A percentile compares a stretch with the other conserved stretches of the same genome.
phyloP scores from a whole-genome alignment of 768 basidiomycete genomes.

The Tylopilus subfusipes region DNA sequence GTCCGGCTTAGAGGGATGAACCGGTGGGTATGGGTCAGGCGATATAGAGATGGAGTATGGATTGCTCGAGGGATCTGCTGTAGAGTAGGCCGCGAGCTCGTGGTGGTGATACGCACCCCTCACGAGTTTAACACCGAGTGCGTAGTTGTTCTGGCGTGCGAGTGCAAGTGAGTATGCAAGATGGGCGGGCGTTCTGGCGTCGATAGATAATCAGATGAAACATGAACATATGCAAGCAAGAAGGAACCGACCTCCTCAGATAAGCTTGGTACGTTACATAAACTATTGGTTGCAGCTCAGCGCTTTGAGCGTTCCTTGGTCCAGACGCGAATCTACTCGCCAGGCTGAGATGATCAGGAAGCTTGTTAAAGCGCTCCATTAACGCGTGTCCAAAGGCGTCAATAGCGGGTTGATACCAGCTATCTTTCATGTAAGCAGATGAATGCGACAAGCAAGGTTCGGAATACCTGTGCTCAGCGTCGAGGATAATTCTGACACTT shows the following conservation, averaged over 20 bases:
- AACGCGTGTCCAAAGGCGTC: slow-evolving; percentile 76
- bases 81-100: slow-evolving; percentile 50
- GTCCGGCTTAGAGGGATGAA: slow-evolving; percentile 63
- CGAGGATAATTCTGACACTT: slow-evolving; percentile 70
- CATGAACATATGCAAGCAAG: too few relatives aligned
- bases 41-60: slow-evolving; percentile 45
- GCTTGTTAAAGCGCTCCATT: slow-evolving; percentile 72
- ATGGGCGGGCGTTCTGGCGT: slow-evolving; percentile 60
- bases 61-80: slow-evolving; percentile 19
- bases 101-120: slow-evolving; percentile 88
- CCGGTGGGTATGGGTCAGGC: slow-evolving; percentile 57
- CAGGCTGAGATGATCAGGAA: slow-evolving; percentile 13
- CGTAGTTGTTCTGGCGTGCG: slow-evolving; percentile 62
- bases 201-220: too few relatives aligned
- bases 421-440: slow-evolving; percentile 21
- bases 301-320: not conserved
- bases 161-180: slow-evolving; percentile 62
- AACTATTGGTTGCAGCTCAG: slow-evolving; percentile 60
- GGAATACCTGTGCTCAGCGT: slow-evolving; percentile 74
- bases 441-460: not conserved
- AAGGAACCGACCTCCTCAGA: slow-evolving; percentile 54
- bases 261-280: slow-evolving; percentile 92
- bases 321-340: slow-evolving; percentile 2
- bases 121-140: slow-evolving; percentile 88
- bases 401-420: slow-evolving; percentile 73